Conservation (phyloP, 116 monocot genomes). For the Phalaenopsis hybrid region DNA sequence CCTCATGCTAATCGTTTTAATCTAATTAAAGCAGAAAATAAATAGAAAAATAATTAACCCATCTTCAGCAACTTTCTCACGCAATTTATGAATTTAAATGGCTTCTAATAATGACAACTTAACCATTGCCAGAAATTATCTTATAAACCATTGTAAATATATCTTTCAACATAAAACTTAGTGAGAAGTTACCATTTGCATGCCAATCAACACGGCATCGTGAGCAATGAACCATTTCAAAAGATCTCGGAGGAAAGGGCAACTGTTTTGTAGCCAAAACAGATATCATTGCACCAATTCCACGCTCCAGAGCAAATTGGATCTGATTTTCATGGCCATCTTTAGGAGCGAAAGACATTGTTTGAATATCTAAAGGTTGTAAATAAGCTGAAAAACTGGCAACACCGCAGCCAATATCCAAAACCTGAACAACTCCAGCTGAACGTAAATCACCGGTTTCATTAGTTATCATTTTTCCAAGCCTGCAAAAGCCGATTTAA, state of each 20-base stretch:
- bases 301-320: conserved; percentile 96
- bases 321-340: conserved; percentile 99
- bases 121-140: not conserved
- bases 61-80: not conserved
- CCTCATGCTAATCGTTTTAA: not conserved
- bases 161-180: not conserved
- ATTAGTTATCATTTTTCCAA: conserved; percentile 91
- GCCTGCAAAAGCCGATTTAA: conserved; percentile 40
- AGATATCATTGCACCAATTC: conserved; percentile 95
- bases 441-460: conserved; percentile 66
- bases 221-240: conserved; percentile 99
- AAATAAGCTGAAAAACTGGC: conserved; percentile 95
- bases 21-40: not conserved
- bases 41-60: not conserved
- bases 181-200: conserved; percentile 67
- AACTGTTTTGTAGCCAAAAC: conserved; percentile 80
- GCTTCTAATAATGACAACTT: not conserved
- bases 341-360: conserved; percentile 99
- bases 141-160: not conserved
- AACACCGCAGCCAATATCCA: conserved; percentile 99
- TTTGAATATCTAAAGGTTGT: conserved; percentile 74
- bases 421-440: conserved; percentile 77
- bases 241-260: conserved; percentile 66
- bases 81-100: not conserved
- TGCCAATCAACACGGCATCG: conserved; percentile 99